Evolutionary conservation across 169 alveolate species (phyloP), one percentile per base, ranked within the genome.

Genomic region (Cryptosporidium canis): DNA sequence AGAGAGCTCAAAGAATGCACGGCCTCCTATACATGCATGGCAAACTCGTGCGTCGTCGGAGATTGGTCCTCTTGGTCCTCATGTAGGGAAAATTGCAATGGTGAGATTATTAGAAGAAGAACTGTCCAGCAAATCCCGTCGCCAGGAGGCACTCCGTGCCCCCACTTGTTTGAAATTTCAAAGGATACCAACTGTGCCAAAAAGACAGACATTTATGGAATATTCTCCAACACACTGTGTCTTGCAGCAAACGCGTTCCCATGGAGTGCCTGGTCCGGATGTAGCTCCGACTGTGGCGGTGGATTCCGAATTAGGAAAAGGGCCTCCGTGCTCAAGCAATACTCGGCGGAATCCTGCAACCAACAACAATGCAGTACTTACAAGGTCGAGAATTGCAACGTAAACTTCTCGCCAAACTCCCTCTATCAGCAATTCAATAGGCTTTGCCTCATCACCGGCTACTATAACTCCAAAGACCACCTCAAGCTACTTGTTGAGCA

Each of bases 131-230:
- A 39, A 61, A 31, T 61, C 21, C 87, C 87, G 2, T 41, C 70
- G 3, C 70, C 72, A 5, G 87, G 87, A 24, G 87, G 87, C 12
- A 77, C 21, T 0, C 70, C 72, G 14, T 77, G 87, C 41, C 87
- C 70, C 12, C 58, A 39, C 4, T 41, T 77, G 16, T 77, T 77
- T 27, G 77, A 77, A 29, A 35, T 77, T 4, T n/a, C 45, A 8
- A 1, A 6, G n/a, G 21, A 27, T 8, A 6, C 1, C 7, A 68
- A 68, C 12, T 68, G 83, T 29, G 14, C 9, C 21, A n/a, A 12
- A 56, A 56, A 56, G 21, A n/a, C 12, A 56, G 9, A 16, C 12
- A 16, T 11, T 12, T 64, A 0, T 16, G 2, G 1, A 0, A 1
- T 27, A 44, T 4, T 0, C 24, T 21, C 14, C 0, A 31, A 8